Conservation (phyloP, 78 protist genomes). For the Guillardia theta region DNA sequence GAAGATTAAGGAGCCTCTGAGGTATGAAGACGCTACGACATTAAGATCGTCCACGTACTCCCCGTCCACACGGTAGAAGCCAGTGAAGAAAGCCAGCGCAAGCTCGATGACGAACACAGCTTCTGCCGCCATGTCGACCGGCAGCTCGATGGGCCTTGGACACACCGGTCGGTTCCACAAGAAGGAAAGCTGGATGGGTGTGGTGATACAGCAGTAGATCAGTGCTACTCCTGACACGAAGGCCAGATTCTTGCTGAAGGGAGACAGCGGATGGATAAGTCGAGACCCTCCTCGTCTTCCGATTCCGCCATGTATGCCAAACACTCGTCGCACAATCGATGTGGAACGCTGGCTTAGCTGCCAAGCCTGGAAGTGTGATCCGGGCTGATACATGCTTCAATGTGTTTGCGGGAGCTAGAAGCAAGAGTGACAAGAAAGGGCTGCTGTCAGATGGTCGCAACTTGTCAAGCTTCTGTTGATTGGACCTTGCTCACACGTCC, state of each 20-base stretch:
- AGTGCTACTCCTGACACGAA: neutral
- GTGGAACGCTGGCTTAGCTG: neutral
- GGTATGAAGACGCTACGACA: neutral
- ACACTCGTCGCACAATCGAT: neutral
- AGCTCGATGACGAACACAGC: neutral
- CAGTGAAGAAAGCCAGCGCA: neutral
- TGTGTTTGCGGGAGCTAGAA: too few species aligned
- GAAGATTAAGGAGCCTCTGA: neutral
- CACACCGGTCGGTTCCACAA: neutral
- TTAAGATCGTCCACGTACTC: neutral
- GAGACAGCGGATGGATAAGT: neutral
- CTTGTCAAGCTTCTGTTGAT: too few species aligned
- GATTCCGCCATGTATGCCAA: neutral
- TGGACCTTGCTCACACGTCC: too few species aligned
- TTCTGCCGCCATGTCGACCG: neutral
- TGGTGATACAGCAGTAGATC: neutral
- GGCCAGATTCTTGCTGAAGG: neutral
- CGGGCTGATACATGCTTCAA: too few species aligned
- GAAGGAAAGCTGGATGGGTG: neutral
- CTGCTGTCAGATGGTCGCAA: too few species aligned
- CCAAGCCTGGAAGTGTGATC: neutral
- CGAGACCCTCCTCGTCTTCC: neutral
- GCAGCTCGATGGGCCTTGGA: neutral
- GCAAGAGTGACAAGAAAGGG: too few species aligned
- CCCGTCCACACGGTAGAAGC: neutral